Evolutionary conservation across 2,329 filamentous ascomycete species (phyloP), one percentile per base, ranked within the genome.

Genomic region (Botrytis tulipae): DNA sequence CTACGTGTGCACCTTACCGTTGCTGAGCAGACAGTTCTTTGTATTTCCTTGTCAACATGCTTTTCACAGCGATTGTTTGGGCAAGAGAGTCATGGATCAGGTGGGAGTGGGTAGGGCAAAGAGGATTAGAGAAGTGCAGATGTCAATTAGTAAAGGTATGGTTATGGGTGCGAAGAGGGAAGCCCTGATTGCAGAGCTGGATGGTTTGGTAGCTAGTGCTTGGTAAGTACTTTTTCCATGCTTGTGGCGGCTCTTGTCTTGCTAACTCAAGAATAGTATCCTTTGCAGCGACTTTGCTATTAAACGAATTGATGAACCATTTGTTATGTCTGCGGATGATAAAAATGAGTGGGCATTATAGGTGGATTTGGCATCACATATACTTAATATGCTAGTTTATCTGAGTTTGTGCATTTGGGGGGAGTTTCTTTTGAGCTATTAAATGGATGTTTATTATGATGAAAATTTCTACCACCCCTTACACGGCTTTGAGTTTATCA

Each of bases 1-100:
- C 82, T 97, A 95, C 84, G 89, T 92, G 3, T 99, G 96, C 80
- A 89, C 91, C 0, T 83, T 98, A 73, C 96, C 96, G 16, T 84
- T 99, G 71, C 86, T 99, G 25, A 95, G 93, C 80, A 85, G 95
- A 71, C 95, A 98, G 79, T 99, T 99, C 83, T 99, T 98, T 78
- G 96, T 99, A 29, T 99, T 99, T 78, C 96, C 96, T 0, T 99
- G 96, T 82, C 96, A 99, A 84, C 96, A 99, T 83, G 93, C 95
- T 5, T 99, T 99, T 80, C 96, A 99, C 82, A 95, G 93, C 60
- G 96, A 99, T 81, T 99, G 96, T 82, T 84, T 99, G 67, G 95
- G 94, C 0, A 91, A 90, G 79, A 92, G 92, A 80, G 94, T 98
- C 0, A 87, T 98, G 71, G 93, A 95, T 82, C 91, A 94, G 76